These are phyloP conservation scores for Xylariaceae sp. DNA, from an alignment of 2,329 filamentous ascomycete species.

Conservation along the genomic window DNA sequence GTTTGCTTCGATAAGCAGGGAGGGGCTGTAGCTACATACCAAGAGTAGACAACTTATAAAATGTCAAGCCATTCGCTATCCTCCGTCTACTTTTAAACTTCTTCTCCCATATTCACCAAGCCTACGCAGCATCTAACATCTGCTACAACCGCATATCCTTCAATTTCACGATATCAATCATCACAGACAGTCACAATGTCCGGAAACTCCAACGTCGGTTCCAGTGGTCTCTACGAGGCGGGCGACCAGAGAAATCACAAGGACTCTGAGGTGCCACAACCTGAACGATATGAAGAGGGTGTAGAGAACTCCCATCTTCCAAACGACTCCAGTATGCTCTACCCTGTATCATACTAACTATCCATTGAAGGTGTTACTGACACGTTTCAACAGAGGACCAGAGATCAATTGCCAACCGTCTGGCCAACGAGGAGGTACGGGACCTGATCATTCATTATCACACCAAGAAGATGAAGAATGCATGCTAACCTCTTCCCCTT, in stretches of 20 bases:
- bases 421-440: slow-evolving; percentile 66
- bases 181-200: slow-evolving; percentile 40
- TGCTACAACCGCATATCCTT: not conserved
- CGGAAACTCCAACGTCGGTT: slow-evolving; percentile 70
- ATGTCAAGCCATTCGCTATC: not conserved
- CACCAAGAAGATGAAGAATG: no score
- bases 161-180: slow-evolving; percentile 9
- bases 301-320: slow-evolving; percentile 70
- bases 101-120: not conserved
- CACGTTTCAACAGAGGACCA: slow-evolving; percentile 63
- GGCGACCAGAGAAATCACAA: slow-evolving; percentile 76
- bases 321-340: slow-evolving; percentile 72
- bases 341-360: no score
- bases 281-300: slow-evolving; percentile 74
- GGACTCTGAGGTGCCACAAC: slow-evolving; percentile 56
- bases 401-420: slow-evolving; percentile 73
- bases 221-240: slow-evolving; percentile 71
- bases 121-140: not conserved
- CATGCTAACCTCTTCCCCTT: slow-evolving; percentile 15
- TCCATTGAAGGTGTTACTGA: not conserved
- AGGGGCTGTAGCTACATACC: no score
- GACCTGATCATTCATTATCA: slow-evolving; percentile 19
- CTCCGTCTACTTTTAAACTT: no score
- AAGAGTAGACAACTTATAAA: not conserved
- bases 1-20: no score